A percentile compares a stretch with the other conserved stretches of the same genome.
Conservation (phyloP, 805 yeast genomes). For the Lachancea sp. region DNA sequence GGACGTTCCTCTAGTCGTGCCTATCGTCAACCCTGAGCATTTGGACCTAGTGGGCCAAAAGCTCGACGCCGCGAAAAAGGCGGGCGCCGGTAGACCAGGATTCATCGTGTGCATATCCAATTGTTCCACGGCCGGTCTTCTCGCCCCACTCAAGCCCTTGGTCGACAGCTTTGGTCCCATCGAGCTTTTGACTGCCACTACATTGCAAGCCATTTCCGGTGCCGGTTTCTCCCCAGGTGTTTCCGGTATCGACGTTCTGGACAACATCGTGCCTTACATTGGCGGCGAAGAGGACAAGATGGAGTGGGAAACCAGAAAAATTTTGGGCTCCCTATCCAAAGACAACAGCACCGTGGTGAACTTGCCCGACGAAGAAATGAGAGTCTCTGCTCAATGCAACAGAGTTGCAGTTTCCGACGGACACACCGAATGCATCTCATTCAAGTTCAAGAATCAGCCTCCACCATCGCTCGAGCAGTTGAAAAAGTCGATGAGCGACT, state of each 20-base stretch:
- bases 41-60: slow-evolving; percentile 61
- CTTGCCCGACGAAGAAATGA: slow-evolving; percentile 61
- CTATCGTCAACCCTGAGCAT: slow-evolving; percentile 91
- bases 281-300: slow-evolving; percentile 97
- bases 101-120: slow-evolving; percentile 91
- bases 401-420: slow-evolving; percentile 97
- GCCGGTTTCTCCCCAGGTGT: slow-evolving; percentile 99
- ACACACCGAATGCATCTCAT: slow-evolving; percentile 90
- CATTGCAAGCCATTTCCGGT: slow-evolving; percentile 96
- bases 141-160: slow-evolving; percentile 93
- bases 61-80: slow-evolving; percentile 46
- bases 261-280: slow-evolving; percentile 90
- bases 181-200: slow-evolving; percentile 78
- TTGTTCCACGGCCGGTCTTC: slow-evolving; percentile 97
- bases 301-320: slow-evolving; percentile 97
- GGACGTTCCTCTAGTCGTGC: slow-evolving; percentile 88
- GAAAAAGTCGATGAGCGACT: slow-evolving; percentile 61
- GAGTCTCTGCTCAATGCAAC: slow-evolving; percentile 93
- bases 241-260: slow-evolving; percentile 88
- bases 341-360: slow-evolving; percentile 51
- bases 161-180: slow-evolving; percentile 87
- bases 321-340: slow-evolving; percentile 58
- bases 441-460: slow-evolving; percentile 73
- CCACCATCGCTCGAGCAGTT: slow-evolving; percentile 82
- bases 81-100: slow-evolving; percentile 60